Evolutionary conservation across 2,329 filamentous ascomycete genomes (phyloP).

Genomic region (Karstenula rhodostoma): DNA sequence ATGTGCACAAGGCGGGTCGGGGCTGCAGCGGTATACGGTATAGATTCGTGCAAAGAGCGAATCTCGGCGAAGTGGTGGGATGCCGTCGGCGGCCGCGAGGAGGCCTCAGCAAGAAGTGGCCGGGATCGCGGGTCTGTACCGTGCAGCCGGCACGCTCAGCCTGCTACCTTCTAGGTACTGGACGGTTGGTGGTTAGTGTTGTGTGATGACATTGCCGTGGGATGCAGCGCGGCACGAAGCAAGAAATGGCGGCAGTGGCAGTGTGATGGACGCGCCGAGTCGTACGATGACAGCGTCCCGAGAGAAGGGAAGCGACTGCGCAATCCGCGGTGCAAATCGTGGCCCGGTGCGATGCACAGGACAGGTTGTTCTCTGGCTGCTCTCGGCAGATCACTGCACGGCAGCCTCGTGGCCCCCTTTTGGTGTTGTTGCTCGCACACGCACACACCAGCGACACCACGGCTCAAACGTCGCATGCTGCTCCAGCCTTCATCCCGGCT

Average conservation of each 20-base stretch:
- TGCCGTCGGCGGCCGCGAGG: slow-evolving; percentile 13
- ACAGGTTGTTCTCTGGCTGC: no score
- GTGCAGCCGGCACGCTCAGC: slow-evolving; percentile 8
- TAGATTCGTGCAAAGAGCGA: background rate
- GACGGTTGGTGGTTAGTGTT: background rate
- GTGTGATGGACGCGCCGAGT: background rate
- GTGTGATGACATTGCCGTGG: slow-evolving; percentile 4
- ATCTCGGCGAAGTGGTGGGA: slow-evolving; percentile 2
- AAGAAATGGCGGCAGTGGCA: background rate
- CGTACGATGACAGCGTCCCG: slow-evolving; percentile 10
- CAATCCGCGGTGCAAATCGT: background rate
- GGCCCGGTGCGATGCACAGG: background rate
- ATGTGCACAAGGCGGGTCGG: slow-evolving; percentile 8
- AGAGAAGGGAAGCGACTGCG: slow-evolving; percentile 2
- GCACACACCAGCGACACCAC: background rate
- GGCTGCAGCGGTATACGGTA: slow-evolving; percentile 7
- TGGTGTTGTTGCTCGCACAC: background rate
- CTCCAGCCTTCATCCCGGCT: slow-evolving; percentile 11
- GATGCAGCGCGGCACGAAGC: slow-evolving; percentile 1
- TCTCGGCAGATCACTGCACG: slow-evolving; percentile 1
- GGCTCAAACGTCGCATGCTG: background rate
- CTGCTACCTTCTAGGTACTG: no score
- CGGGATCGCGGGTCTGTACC: slow-evolving; percentile 9
- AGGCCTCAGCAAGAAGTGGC: background rate
- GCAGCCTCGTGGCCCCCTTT: background rate